These are phyloP conservation scores for Suillus bovinus DNA, from an alignment of 768 basidiomycete genomes.

Conservation along the genomic window DNA sequence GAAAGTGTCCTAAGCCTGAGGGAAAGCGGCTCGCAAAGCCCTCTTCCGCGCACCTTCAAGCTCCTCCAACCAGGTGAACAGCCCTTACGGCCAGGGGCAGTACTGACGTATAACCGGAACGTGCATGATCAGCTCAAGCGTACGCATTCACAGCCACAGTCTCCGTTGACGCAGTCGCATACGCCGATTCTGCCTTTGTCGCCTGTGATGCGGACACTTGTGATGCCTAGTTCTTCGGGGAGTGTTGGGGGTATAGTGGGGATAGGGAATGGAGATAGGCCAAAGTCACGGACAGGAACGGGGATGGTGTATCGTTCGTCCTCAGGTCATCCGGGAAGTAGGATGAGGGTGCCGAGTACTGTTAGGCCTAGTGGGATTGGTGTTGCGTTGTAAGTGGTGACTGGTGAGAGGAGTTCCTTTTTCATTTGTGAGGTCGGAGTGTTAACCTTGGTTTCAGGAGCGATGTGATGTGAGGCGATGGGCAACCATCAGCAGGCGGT, in stretches of 20 bases:
- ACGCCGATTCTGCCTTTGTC: conserved; percentile 14
- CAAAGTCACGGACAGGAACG: conserved; percentile 62
- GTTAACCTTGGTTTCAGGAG: neutral
- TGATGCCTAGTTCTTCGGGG: conserved; percentile 11
- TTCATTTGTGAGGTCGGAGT: neutral
- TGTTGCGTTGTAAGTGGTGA: conserved; percentile 1
- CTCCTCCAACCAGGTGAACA: conserved; percentile 29
- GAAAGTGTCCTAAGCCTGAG: neutral
- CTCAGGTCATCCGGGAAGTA: conserved; percentile 28
- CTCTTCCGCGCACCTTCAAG: conserved; percentile 27
- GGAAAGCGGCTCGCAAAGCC: conserved; percentile 9
- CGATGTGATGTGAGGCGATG: neutral
- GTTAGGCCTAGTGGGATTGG: conserved; percentile 4
- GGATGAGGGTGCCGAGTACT: conserved; percentile 37
- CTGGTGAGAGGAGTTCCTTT: neutral
- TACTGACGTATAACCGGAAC: conserved; percentile 35
- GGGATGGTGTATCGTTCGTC: conserved; percentile 61
- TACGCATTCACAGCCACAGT: conserved; percentile 16
- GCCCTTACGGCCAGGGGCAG: conserved; percentile 22
- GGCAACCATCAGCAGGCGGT: neutral
- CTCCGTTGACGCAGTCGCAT: conserved; percentile 21
- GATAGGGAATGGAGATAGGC: conserved; percentile 27
- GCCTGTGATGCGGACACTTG: conserved; percentile 18
- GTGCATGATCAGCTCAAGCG: conserved; percentile 35
- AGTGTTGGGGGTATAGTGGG: neutral